These are phyloP conservation scores for Penicillium nucicola DNA, from an alignment of 495 filamentous ascomycete species.

Conservation along the genomic window DNA sequence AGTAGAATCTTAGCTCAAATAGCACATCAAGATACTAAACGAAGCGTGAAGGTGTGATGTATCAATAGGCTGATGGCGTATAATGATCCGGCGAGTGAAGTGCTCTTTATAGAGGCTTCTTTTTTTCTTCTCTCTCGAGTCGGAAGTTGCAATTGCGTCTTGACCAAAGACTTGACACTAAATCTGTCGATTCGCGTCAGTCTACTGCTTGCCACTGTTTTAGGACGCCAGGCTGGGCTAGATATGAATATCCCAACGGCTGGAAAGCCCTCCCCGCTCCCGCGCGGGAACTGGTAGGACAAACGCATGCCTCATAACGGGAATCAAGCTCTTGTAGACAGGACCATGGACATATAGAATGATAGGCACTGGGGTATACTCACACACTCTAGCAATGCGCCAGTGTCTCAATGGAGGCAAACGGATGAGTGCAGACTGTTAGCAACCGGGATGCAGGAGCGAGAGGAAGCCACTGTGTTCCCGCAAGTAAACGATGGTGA, in stretches of 20 bases:
- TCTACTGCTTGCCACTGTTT: background rate
- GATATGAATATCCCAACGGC: slow-evolving; percentile 11
- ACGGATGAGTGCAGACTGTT: slow-evolving; percentile 23
- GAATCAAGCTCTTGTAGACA: slow-evolving; percentile 22
- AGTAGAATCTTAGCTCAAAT: background rate
- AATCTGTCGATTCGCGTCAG: slow-evolving; percentile 5
- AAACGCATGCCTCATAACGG: slow-evolving; percentile 5
- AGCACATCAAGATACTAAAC: background rate
- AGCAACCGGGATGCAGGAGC: slow-evolving; percentile 24
- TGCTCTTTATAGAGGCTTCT: slow-evolving; percentile 10
- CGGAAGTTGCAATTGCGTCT: background rate
- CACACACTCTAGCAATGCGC: slow-evolving; percentile 9
- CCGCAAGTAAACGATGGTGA: slow-evolving; percentile 9
- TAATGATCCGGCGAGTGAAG: background rate
- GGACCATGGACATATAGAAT: background rate
- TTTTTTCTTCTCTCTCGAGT: background rate
- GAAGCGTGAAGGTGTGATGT: background rate
- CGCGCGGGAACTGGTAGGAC: slow-evolving; percentile 17
- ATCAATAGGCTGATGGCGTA: background rate
- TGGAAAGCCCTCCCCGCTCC: slow-evolving; percentile 1
- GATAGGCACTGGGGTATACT: slow-evolving; percentile 8
- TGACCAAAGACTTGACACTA: background rate
- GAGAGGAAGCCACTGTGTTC: slow-evolving; percentile 11
- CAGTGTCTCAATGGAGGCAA: slow-evolving; percentile 1
- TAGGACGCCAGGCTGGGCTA: background rate